These are phyloP conservation scores for Halocafeteria seosinensis DNA, from an alignment of 108 stramenopile species.

Conservation along the genomic window DNA sequence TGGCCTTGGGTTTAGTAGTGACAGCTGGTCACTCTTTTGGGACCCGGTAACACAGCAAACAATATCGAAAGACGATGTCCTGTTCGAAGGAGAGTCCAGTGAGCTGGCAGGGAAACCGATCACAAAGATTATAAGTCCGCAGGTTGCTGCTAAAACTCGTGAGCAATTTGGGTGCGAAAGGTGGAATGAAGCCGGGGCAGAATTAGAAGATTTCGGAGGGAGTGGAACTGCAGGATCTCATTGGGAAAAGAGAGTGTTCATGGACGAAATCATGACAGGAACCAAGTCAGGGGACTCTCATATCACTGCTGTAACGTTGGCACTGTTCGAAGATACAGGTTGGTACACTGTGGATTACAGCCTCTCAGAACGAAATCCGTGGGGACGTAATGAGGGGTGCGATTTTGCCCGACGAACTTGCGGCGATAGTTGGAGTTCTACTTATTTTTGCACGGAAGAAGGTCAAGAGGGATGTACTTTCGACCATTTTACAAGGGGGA, in stretches of 20 bases:
- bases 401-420: slow-evolving; percentile 26
- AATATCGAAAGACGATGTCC: background rate
- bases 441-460: background rate
- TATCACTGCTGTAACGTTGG: slow-evolving; percentile 29
- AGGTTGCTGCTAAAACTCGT: background rate
- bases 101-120: background rate
- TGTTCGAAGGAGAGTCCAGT: background rate
- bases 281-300: background rate
- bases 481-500: background rate
- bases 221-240: background rate
- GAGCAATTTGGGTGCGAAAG: background rate
- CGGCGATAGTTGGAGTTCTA: background rate
- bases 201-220: background rate
- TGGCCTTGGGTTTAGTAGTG: background rate
- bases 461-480: background rate
- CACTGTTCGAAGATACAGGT: slow-evolving; percentile 31
- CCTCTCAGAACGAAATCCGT: slow-evolving; percentile 17
- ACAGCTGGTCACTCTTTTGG: background rate
- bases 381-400: slow-evolving; percentile 27
- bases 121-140: background rate
- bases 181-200: background rate
- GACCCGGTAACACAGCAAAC: background rate
- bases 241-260: slow-evolving; percentile 20
- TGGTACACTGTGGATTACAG: slow-evolving; percentile 34
- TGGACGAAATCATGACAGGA: slow-evolving; percentile 22